A percentile compares a stretch with the other conserved stretches of the same genome.
phyloP scores from a whole-genome alignment of 2,329 filamentous ascomycete species.

The Fonsecaea pedrosoi region DNA sequence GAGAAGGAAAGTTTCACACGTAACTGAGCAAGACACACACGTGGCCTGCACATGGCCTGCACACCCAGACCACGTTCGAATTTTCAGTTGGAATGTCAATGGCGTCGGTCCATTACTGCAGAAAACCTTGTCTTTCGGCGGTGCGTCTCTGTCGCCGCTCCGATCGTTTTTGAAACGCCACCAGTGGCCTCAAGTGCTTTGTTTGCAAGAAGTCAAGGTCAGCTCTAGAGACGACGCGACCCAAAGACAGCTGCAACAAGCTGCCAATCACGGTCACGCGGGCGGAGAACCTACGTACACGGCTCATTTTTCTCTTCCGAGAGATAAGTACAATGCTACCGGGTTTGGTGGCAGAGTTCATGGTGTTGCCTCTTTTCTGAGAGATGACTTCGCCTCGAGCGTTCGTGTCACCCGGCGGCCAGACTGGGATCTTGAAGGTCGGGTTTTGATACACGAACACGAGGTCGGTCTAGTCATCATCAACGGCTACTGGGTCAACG shows the following conservation, averaged over 20 bases:
- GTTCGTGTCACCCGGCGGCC: constrained; percentile 50
- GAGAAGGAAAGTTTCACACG: constrained; percentile 25
- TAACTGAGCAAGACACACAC: constrained; percentile 14
- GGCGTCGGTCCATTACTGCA: constrained; percentile 54
- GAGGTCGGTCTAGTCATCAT: constrained; percentile 46
- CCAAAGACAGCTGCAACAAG: constrained; percentile 48
- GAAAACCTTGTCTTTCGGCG: constrained; percentile 47
- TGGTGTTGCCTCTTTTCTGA: constrained; percentile 59
- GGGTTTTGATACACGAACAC: constrained; percentile 51
- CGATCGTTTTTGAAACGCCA: constrained; percentile 54
- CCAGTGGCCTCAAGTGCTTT: constrained; percentile 53
- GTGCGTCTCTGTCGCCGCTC: constrained; percentile 40
- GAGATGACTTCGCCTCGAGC: constrained; percentile 50
- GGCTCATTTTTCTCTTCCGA: constrained; percentile 56
- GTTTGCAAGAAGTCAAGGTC: constrained; percentile 61
- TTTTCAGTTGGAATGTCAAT: constrained; percentile 60
- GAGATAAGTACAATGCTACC: constrained; percentile 57
- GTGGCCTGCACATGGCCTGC: constrained; percentile 22
- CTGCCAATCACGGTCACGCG: constrained; percentile 43
- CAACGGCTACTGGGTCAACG: constrained; percentile 63
- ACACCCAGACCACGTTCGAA: constrained; percentile 17
- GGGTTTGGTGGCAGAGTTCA: constrained; percentile 60
- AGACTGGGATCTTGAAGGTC: constrained; percentile 61
- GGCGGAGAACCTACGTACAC: constrained; percentile 48
- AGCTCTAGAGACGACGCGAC: constrained; percentile 48